Conservation (phyloP, 1,139 yeast species). For the Blastobotrys elegans region DNA sequence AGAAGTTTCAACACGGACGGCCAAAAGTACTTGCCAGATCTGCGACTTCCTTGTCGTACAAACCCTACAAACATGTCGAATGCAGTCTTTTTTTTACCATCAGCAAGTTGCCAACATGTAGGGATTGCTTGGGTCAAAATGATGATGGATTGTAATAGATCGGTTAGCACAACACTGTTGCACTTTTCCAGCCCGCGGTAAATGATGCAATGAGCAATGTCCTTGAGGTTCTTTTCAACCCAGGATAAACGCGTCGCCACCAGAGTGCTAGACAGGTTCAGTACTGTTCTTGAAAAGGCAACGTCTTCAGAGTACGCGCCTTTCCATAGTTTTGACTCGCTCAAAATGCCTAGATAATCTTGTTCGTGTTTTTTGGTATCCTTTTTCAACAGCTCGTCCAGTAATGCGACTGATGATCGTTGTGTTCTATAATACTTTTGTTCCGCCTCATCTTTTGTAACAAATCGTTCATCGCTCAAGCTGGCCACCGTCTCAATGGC, state of each 20-base stretch:
- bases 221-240: slow-evolving; percentile 22
- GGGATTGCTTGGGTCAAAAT: slow-evolving; percentile 26
- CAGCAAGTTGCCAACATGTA: slow-evolving; percentile 25
- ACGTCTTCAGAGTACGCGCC: slow-evolving; percentile 24
- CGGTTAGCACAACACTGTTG: slow-evolving; percentile 26
- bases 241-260: slow-evolving; percentile 17
- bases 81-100: slow-evolving; percentile 21
- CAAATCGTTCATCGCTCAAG: slow-evolving; percentile 70
- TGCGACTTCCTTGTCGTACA: slow-evolving; percentile 20
- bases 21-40: slow-evolving; percentile 31
- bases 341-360: slow-evolving; percentile 19
- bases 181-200: slow-evolving; percentile 29
- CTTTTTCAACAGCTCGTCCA: slow-evolving; percentile 41
- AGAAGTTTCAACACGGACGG: slow-evolving; percentile 24
- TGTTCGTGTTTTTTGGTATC: slow-evolving; percentile 15
- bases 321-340: slow-evolving; percentile 29
- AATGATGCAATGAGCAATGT: slow-evolving; percentile 27
- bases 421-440: slow-evolving; percentile 62
- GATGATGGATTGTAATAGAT: slow-evolving; percentile 28
- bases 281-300: slow-evolving; percentile 23
- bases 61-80: slow-evolving; percentile 17
- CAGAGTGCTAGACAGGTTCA: slow-evolving; percentile 19
- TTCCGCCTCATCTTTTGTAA: slow-evolving; percentile 59
- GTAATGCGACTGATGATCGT: slow-evolving; percentile 47
- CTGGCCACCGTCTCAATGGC: slow-evolving; percentile 55